These are phyloP conservation scores for Lecanicillium sp. DNA, from an alignment of 2,329 filamentous ascomycete species.

Conservation along the genomic window DNA sequence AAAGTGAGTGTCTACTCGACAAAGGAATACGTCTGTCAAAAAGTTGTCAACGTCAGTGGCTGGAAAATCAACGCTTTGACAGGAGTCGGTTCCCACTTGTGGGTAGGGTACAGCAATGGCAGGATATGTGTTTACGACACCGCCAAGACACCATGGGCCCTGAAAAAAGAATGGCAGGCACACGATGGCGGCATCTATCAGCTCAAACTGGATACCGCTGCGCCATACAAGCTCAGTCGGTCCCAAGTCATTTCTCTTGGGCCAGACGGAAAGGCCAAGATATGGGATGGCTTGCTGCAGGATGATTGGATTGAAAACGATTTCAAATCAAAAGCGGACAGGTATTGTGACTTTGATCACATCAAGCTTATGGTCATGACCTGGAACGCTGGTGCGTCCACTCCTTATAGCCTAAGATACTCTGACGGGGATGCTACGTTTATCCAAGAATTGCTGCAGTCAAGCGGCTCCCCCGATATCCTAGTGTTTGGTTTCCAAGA, in stretches of 20 bases:
- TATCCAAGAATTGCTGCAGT: conserved; percentile 69
- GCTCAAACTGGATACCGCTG: conserved; percentile 69
- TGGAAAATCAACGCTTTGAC: conserved; percentile 91
- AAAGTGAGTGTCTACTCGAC: conserved; percentile 91
- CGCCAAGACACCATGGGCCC: conserved; percentile 69
- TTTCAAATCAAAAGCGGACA: conserved; percentile 75
- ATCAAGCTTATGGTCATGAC: conserved; percentile 76
- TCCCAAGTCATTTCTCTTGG: conserved; percentile 81
- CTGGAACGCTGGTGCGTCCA: conserved; percentile 96
- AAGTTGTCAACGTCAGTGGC: conserved; percentile 74
- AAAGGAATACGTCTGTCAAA: conserved; percentile 67
- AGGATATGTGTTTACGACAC: conserved; percentile 92
- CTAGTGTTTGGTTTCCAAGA: conserved; percentile 96
- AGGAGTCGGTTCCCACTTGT: conserved; percentile 73
- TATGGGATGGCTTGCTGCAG: conserved; percentile 89
- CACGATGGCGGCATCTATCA: conserved; percentile 76
- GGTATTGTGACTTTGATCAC: conserved; percentile 81
- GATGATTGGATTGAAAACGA: conserved; percentile 90
- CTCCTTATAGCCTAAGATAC: conserved; percentile 72
- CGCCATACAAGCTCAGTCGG: conserved; percentile 76
- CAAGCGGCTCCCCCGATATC: conserved; percentile 76
- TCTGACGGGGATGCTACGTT: conserved; percentile 65
- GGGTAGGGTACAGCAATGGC: conserved; percentile 92
- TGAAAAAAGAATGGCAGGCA: conserved; percentile 91
- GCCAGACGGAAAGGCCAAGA: conserved; percentile 71